A percentile compares a stretch with the other conserved stretches of the same genome.
These are phyloP conservation scores for Dunaliella primolecta DNA, from an alignment of 139 green algal species.

Conservation along the genomic window DNA sequence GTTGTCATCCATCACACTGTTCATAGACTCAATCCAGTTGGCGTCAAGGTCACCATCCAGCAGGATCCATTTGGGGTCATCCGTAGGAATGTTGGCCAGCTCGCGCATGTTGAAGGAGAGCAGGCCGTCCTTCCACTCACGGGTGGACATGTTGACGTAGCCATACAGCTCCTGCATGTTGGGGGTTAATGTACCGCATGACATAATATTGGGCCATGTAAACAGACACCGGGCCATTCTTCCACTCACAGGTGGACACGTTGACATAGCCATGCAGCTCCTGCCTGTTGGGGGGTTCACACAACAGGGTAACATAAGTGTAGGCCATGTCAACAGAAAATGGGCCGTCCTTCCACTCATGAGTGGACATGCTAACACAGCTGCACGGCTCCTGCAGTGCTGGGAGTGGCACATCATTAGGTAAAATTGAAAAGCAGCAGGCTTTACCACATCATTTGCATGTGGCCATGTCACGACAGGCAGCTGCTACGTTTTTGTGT, in stretches of 20 bases:
- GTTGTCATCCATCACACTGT: conserved; percentile 89
- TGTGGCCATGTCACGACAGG: too few relatives aligned
- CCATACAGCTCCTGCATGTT: conserved; percentile 82
- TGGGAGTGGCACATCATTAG: too few relatives aligned
- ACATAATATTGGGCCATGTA: too few relatives aligned
- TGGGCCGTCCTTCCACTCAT: conserved; percentile 87
- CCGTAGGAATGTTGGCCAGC: conserved; percentile 77
- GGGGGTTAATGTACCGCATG: too few relatives aligned
- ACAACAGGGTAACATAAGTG: too few relatives aligned
- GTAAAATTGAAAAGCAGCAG: too few relatives aligned
- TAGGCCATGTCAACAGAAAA: conserved; percentile 85
- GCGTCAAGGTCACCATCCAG: conserved; percentile 84
- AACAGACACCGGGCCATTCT: conserved; percentile 81
- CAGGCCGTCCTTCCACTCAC: conserved; percentile 88
- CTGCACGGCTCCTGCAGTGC: conserved; percentile 79
- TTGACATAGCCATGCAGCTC: conserved; percentile 89
- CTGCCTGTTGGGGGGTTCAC: too few relatives aligned
- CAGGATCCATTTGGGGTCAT: conserved; percentile 87
- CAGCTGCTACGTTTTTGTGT: too few relatives aligned
- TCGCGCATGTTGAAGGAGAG: conserved; percentile 86
- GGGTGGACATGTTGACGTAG: conserved; percentile 83
- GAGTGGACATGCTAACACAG: conserved; percentile 83
- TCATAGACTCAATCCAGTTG: conserved; percentile 92
- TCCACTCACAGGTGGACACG: conserved; percentile 85
- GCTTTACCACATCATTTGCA: too few relatives aligned